These are phyloP conservation scores for Solanum bukasovii DNA, from an alignment of 257 asterid genomes.

Conservation along the genomic window DNA sequence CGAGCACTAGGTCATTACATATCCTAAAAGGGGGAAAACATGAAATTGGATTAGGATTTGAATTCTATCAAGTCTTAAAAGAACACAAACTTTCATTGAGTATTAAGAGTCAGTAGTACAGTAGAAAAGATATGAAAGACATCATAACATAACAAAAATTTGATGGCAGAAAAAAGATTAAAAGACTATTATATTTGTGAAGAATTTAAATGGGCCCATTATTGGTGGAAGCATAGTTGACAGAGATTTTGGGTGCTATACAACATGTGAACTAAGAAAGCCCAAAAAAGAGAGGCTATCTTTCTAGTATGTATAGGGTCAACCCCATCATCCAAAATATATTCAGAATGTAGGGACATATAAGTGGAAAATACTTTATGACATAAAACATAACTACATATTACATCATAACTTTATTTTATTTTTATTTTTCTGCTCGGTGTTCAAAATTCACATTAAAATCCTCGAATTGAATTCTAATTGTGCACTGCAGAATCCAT, in stretches of 20 bases:
- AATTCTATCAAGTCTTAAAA: background rate
- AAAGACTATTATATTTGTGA: background rate
- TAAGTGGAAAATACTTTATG: background rate
- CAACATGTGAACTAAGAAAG: background rate
- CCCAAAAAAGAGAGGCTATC: background rate
- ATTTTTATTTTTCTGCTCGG: background rate
- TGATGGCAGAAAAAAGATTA: background rate
- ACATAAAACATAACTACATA: background rate
- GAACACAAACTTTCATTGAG: background rate
- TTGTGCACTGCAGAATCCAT: no score
- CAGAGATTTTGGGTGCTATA: background rate
- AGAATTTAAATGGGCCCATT: background rate
- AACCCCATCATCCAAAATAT: background rate
- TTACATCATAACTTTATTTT: background rate
- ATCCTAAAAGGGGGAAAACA: background rate
- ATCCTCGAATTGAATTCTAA: no score
- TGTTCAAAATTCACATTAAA: no score
- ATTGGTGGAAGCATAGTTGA: background rate
- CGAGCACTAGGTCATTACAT: background rate
- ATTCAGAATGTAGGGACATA: background rate
- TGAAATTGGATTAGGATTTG: background rate
- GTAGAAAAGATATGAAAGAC: background rate
- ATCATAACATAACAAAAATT: background rate
- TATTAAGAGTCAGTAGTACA: background rate
- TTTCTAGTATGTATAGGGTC: background rate